Percentiles rank a stretch among this genome's conserved stretches.
Evolutionary conservation across 352 stramenopile genomes (phyloP).

Genomic region (Globisporangium paddicum): DNA sequence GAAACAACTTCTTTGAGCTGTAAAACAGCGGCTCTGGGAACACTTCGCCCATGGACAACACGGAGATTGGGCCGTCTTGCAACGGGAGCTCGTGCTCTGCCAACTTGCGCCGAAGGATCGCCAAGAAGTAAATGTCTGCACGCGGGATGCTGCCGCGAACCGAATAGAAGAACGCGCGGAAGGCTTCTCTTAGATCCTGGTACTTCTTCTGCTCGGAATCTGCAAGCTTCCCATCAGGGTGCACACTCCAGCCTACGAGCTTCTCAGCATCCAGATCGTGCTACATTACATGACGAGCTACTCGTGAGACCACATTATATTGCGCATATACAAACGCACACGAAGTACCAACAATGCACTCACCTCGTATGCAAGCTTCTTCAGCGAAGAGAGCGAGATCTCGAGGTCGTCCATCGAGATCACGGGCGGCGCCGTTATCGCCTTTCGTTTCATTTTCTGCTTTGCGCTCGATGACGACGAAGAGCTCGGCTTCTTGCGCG

Average conservation of each 20-base stretch:
- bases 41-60: slow-evolving; percentile 41
- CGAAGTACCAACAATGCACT: not conserved
- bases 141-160: slow-evolving; percentile 35
- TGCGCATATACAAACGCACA: not conserved
- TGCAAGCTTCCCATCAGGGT: slow-evolving; percentile 37
- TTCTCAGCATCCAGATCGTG: slow-evolving; percentile 27
- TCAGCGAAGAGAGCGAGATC: slow-evolving; percentile 26
- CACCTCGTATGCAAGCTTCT: slow-evolving; percentile 22
- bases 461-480: not conserved
- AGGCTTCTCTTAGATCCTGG: slow-evolving; percentile 39
- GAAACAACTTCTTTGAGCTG: slow-evolving; percentile 75
- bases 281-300: slow-evolving; percentile 12
- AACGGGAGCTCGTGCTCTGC: slow-evolving; percentile 48
- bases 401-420: slow-evolving; percentile 27
- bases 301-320: not conserved
- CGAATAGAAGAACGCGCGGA: slow-evolving; percentile 34
- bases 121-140: slow-evolving; percentile 72
- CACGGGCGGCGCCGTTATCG: not conserved
- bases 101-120: slow-evolving; percentile 53
- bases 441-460: slow-evolving; percentile 7
- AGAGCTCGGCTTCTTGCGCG: not conserved
- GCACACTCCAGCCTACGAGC: slow-evolving; percentile 33
- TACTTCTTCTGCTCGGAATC: slow-evolving; percentile 39
- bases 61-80: slow-evolving; percentile 64
- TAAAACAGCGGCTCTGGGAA: slow-evolving; percentile 65